Percentiles rank a stretch among this genome's conserved stretches.
Conservation (phyloP, 352 stramenopile genomes). For the Globisporangium rhizosaccharum region DNA sequence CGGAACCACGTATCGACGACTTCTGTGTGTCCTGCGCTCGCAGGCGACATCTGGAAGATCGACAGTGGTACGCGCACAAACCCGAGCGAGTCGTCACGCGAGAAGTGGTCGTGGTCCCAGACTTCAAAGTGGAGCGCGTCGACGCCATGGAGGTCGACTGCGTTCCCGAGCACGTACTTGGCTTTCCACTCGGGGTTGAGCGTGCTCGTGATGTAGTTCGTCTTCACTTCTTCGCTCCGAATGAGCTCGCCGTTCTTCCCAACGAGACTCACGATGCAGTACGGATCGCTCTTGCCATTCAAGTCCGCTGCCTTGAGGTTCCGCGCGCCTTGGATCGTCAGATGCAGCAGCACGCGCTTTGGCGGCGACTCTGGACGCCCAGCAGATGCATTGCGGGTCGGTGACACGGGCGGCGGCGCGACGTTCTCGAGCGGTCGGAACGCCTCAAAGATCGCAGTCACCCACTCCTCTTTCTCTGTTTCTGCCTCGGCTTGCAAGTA, state of each 20-base stretch:
- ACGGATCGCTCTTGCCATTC: constrained; percentile 68
- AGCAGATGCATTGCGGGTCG: constrained; percentile 2
- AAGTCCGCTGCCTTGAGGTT: constrained; percentile 49
- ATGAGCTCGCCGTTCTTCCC: constrained; percentile 53
- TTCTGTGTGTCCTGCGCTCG: constrained; percentile 50
- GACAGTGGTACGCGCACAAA: constrained; percentile 53
- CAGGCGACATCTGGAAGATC: constrained; percentile 58
- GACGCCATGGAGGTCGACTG: constrained; percentile 44
- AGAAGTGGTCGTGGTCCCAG: constrained; percentile 53
- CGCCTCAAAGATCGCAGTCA: constrained; percentile 49
- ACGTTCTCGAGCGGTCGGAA: constrained; percentile 37
- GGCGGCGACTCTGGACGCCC: constrained; percentile 13
- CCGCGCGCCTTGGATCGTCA: constrained; percentile 47
- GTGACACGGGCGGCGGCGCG: constrained; percentile 2
- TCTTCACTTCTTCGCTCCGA: constrained; percentile 51
- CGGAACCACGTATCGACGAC: constrained; percentile 64
- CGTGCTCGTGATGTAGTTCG: constrained; percentile 39
- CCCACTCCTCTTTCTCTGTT: constrained; percentile 59
- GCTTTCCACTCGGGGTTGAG: constrained; percentile 55
- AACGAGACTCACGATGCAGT: constrained; percentile 57
- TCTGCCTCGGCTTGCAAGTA: constrained; percentile 65
- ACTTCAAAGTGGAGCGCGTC: constrained; percentile 62
- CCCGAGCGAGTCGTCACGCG: constrained; percentile 45
- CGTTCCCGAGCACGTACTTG: constrained; percentile 37
- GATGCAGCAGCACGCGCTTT: constrained; percentile 33